These are phyloP conservation scores for Ulmus americana DNA, from an alignment of 331 rosid genomes.

Conservation along the genomic window DNA sequence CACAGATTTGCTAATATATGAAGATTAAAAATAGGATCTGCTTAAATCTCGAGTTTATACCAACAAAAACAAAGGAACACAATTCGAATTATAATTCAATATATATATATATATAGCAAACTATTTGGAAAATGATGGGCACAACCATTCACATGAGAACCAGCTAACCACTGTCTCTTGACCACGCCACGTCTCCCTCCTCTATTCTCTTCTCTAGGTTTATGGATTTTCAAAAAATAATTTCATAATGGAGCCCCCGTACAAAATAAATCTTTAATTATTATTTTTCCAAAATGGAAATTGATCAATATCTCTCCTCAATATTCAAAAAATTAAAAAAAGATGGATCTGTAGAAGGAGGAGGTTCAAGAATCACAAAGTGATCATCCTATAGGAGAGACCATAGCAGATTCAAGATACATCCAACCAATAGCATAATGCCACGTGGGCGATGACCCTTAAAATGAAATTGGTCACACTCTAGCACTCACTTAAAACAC, in stretches of 20 bases:
- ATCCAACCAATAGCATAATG: background rate
- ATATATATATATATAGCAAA: background rate
- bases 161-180: slow-evolving; percentile 46
- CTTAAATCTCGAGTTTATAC: background rate
- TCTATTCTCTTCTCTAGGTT: background rate
- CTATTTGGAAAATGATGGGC: slow-evolving; percentile 25
- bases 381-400: slow-evolving; percentile 1
- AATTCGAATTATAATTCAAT: background rate
- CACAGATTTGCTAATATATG: background rate
- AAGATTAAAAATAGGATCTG: background rate
- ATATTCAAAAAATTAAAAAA: background rate
- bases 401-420: too few species aligned
- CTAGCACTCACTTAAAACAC: background rate
- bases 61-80: slow-evolving; percentile 1
- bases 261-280: slow-evolving; percentile 13
- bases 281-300: slow-evolving; percentile 1
- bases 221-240: background rate
- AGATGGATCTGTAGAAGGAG: slow-evolving; percentile 6
- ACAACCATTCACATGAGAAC: slow-evolving; percentile 42
- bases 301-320: background rate
- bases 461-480: background rate
- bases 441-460: background rate
- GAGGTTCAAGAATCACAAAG: background rate
- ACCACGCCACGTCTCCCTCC: slow-evolving; percentile 5
- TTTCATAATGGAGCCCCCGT: slow-evolving; percentile 22